Conservation (phyloP, 352 stramenopile genomes). For the Globisporangium megalacanthum region DNA sequence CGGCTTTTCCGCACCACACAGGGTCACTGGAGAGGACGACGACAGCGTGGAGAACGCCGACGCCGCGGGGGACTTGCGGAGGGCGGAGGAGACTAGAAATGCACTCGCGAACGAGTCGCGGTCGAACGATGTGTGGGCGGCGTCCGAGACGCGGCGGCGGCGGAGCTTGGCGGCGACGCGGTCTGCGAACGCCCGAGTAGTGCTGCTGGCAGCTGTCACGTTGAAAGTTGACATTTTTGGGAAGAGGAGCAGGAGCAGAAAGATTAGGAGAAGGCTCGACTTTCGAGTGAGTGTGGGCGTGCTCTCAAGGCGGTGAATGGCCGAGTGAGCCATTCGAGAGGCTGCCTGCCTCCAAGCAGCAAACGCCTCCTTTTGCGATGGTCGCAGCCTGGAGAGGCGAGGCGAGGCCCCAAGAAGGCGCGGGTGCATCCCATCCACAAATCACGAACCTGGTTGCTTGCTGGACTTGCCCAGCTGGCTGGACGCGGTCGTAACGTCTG, state of each 20-base stretch:
- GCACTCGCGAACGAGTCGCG: conserved; percentile 1
- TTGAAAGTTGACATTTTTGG: not conserved
- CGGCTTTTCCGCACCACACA: not conserved
- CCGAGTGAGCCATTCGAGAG: not conserved
- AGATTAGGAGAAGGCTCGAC: no score
- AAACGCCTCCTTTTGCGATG: not conserved
- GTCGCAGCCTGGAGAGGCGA: no score
- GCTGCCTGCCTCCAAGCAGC: not conserved
- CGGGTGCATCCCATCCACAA: not conserved
- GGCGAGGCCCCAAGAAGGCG: not conserved
- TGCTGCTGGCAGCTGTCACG: not conserved
- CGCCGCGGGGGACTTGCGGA: not conserved
- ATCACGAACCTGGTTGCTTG: not conserved
- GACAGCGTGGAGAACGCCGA: not conserved
- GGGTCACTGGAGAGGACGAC: not conserved
- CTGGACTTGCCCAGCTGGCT: no score
- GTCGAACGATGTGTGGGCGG: not conserved
- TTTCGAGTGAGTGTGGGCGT: no score
- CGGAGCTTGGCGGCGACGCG: not conserved
- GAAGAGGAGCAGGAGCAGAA: not conserved
- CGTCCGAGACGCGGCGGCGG: not conserved
- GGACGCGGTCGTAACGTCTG: no score
- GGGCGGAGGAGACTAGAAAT: not conserved
- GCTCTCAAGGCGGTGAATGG: not conserved
- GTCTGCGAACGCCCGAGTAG: not conserved